A percentile compares a stretch with the other conserved stretches of the same genome.
Evolutionary conservation across 192 early-diverging fungal genomes (phyloP).

Genomic region (Radiomyces spectabilis): DNA sequence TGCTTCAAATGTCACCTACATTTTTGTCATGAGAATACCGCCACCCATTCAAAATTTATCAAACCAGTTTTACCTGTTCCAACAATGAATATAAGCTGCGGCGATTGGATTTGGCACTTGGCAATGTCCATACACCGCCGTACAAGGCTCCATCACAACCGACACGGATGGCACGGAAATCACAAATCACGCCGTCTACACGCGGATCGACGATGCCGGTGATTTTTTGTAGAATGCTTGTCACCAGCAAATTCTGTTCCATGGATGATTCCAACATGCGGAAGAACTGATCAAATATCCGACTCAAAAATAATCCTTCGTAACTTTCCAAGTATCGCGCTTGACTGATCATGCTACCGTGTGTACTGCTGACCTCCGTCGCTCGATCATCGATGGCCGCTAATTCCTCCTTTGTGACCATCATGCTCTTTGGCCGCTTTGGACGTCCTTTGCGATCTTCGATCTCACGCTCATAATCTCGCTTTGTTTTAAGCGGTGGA

Average conservation of each 20-base stretch:
- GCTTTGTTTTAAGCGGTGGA: conserved; percentile 21
- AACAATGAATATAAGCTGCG: conserved; percentile 26
- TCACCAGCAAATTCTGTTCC: conserved; percentile 50
- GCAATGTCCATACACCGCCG: conserved; percentile 24
- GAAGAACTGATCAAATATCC: conserved; percentile 37
- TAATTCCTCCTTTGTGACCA: not conserved
- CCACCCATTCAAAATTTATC: no score
- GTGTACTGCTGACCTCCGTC: not conserved
- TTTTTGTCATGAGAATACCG: no score
- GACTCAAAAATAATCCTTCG: conserved; percentile 46
- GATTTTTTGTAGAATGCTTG: conserved; percentile 45
- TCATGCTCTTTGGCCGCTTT: conserved; percentile 17
- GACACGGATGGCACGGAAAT: conserved; percentile 25
- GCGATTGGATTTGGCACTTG: conserved; percentile 10
- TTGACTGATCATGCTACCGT: conserved; percentile 14
- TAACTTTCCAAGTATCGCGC: conserved; percentile 22
- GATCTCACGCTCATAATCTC: conserved; percentile 15
- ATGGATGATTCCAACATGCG: conserved; percentile 39
- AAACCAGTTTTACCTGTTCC: conserved; percentile 11
- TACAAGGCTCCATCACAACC: conserved; percentile 19
- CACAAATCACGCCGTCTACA: conserved; percentile 29
- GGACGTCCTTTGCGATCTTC: conserved; percentile 21
- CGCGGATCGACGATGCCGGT: conserved; percentile 38
- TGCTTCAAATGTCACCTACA: conserved; percentile 31
- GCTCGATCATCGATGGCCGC: not conserved